phyloP scores from a whole-genome alignment of 345 rosid species.

The Eucalyptus cloeziana region DNA sequence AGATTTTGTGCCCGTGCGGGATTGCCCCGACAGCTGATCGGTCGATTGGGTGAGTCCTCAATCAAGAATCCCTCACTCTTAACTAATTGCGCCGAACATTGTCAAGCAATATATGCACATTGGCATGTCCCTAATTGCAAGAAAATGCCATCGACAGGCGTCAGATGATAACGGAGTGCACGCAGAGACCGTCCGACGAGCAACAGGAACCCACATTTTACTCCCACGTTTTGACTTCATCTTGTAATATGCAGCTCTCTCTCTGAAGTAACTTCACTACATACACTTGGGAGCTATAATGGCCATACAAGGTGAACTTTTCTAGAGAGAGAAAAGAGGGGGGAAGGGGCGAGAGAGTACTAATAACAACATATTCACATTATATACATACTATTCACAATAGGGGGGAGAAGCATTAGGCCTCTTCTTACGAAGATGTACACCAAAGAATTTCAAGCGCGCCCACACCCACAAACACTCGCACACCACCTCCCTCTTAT shows the following conservation, averaged over 20 bases:
- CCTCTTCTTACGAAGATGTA: background rate
- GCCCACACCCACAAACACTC: background rate
- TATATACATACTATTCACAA: constrained; percentile 9
- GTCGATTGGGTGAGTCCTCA: background rate
- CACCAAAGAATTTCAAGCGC: constrained; percentile 18
- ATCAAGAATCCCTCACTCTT: background rate
- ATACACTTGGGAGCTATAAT: background rate
- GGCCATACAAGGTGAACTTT: background rate
- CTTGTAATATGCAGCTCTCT: background rate
- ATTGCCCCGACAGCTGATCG: background rate
- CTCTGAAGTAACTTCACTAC: background rate
- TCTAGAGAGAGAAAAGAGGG: background rate
- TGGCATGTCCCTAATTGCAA: background rate
- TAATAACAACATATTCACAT: background rate
- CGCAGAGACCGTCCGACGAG: background rate
- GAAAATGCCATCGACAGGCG: background rate
- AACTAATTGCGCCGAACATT: background rate
- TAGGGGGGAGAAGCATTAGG: background rate
- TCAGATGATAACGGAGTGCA: background rate
- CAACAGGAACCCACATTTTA: background rate
- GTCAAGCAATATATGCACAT: rapidly evolving
- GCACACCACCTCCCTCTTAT: background rate
- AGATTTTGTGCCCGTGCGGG: background rate
- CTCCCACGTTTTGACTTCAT: background rate
- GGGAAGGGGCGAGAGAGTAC: background rate